phyloP scores from a whole-genome alignment of 345 rosid genomes.

The Salix brachista region DNA sequence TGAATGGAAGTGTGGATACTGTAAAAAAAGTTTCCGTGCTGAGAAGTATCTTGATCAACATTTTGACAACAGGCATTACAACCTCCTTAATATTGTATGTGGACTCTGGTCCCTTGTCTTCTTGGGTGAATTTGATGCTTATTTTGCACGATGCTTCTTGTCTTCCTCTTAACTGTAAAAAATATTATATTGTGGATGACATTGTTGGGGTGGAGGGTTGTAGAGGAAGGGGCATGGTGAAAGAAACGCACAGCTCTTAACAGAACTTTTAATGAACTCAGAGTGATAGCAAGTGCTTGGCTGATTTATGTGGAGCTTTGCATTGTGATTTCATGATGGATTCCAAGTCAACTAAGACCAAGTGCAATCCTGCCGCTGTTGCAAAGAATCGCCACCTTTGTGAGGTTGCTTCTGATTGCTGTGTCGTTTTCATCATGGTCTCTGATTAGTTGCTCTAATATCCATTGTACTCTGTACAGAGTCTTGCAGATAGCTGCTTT shows the following conservation, averaged over 20 bases:
- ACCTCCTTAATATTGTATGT: slow-evolving; percentile 78
- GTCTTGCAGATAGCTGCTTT: slow-evolving; percentile 85
- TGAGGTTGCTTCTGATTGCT: slow-evolving; percentile 54
- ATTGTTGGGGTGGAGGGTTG: not conserved
- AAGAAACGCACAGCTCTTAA: not conserved
- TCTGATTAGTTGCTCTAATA: slow-evolving; percentile 1
- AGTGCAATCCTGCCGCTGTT: slow-evolving; percentile 90
- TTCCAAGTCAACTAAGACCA: slow-evolving; percentile 55
- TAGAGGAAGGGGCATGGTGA: not conserved
- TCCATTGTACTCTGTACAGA: slow-evolving; percentile 42
- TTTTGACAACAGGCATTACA: slow-evolving; percentile 67
- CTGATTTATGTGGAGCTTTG: slow-evolving; percentile 92
- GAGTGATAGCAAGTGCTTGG: slow-evolving; percentile 77
- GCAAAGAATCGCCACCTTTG: slow-evolving; percentile 80
- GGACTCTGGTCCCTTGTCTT: slow-evolving; percentile 26
- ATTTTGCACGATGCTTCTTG: not conserved
- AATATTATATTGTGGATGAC: too few relatives aligned
- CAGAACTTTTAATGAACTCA: slow-evolving; percentile 33
- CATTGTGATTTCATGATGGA: slow-evolving; percentile 74
- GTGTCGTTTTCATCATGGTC: not conserved
- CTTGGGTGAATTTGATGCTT: slow-evolving; percentile 4
- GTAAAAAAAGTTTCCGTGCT: slow-evolving; percentile 84
- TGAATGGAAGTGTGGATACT: slow-evolving; percentile 93
- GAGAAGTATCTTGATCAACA: slow-evolving; percentile 84
- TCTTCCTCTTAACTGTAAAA: too few relatives aligned